Evolutionary conservation across 139 green algal genomes (phyloP), one percentile per base, ranked within the genome.

Genomic region (Dunaliella sp.): DNA sequence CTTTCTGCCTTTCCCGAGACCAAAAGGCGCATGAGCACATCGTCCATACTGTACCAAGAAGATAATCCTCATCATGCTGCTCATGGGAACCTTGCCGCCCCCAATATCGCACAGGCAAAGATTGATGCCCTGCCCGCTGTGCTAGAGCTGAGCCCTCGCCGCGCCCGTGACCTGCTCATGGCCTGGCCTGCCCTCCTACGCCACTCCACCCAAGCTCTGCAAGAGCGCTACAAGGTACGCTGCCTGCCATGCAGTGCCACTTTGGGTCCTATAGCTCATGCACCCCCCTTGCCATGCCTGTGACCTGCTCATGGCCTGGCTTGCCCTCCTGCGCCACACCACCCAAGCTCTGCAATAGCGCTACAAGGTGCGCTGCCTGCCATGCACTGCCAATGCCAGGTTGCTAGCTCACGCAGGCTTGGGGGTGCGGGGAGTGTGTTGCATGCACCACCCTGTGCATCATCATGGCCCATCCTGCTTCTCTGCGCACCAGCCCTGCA

Each of bases 171-270:
- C 38, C 76, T 91, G 28, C 26, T 89, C 0, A 28, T 80, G 2
- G 34, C 37, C 36, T 87, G 86, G 31, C 88, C 88, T 1, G 33
- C 87, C 32, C 83, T 91, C 75, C 86, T 91, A 75, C 74, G 88
- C 58, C 83, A 86, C n/a, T 90, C 88, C 16, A 34, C 87, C 1
- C 28, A 36, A 16, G 76, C 83, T 0, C 1, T 89, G 25, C 73
- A 83, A 31, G 84, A 83, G 32, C 37, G 84, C 3, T 77, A 79
- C 78, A 36, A 88, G 80, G 84, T 90, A 59, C 26, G 82, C 21
- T 3, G 35, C n/a, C n/a, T n/a, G n/a, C n/a, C n/a, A n/a, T n/a
- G n/a, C n/a, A n/a, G n/a, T n/a, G n/a, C n/a, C n/a, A n/a, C n/a
- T n/a, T n/a, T n/a, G n/a, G n/a, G n/a, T n/a, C n/a, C n/a, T n/a